Evolutionary conservation across 2,329 filamentous ascomycete species (phyloP), one percentile per base, ranked within the genome.

Genomic region (Claviceps sp.): DNA sequence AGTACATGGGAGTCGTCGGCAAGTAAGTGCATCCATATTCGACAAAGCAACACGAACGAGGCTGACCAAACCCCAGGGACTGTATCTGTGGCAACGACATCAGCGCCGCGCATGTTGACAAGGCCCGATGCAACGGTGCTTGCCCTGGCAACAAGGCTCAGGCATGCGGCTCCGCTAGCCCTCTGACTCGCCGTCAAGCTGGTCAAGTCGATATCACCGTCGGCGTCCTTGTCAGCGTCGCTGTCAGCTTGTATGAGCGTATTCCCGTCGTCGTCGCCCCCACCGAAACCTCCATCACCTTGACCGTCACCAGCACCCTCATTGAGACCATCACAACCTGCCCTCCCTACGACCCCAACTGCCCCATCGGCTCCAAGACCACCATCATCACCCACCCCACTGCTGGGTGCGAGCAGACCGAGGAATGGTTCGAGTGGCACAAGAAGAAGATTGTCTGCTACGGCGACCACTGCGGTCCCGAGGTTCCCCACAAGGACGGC

Each of bases 371-470:
- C 24, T 50, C 63, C 18, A 42, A 55, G 46, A 62, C 60, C 48
- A 59, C 57, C 18, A 55, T 52, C 43, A 44, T 54, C 52, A 60
- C 52, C 45, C 57, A 43, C 56, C 62, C 42, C 58, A 57, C 55
- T 53, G 52, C 59, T 16, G 49, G n/a, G 20, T 22, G 47, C 36
- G 20, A 52, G 16, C 9, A 45, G 30, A 46, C 47, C 26, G 48
- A 38, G 30, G 52, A 43, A 18, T 52, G 51, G 44, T 16, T 37
- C 43, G 57, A 59, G 50, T 60, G 57, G 57, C 55, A 61, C 56
- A 57, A 59, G 56, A 63, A 65, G 59, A 63, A 62, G 57, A 59
- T 69, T 18, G 61, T 66, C 60, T 67, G 66, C 60, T 62, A 61
- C 54, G 66, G 66, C 26, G 63, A 62, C 22, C 47, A 58, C 57